A percentile compares a stretch with the other conserved stretches of the same genome.
These are phyloP conservation scores for Dothiorella sarmentorum DNA, from an alignment of 2,329 filamentous ascomycete species.

Conservation along the genomic window DNA sequence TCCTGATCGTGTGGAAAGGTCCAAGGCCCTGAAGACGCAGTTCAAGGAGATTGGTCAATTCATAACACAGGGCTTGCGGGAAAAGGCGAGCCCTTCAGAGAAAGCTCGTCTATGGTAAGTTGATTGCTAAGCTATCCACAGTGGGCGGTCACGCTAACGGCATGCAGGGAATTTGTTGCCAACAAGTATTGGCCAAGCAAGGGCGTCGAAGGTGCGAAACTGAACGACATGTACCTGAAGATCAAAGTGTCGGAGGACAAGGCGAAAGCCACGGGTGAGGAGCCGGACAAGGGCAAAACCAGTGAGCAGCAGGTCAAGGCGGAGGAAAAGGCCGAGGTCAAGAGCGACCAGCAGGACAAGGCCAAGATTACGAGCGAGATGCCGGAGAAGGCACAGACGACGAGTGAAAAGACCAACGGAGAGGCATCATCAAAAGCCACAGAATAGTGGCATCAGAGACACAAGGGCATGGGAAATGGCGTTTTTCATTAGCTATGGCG, in stretches of 20 bases:
- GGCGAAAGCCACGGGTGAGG: background rate
- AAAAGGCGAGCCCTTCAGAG: constrained; percentile 40
- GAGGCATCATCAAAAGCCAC: constrained; percentile 12
- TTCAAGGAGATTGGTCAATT: constrained; percentile 62
- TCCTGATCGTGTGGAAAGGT: constrained; percentile 59
- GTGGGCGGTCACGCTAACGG: constrained; percentile 23
- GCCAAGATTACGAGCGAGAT: constrained; percentile 16
- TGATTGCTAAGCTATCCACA: too few species aligned
- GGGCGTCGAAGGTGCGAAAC: constrained; percentile 27
- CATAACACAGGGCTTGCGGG: constrained; percentile 49
- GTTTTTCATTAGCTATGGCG: constrained; percentile 17
- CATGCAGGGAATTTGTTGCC: constrained; percentile 33
- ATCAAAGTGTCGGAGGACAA: constrained; percentile 10
- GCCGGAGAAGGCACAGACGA: constrained; percentile 18
- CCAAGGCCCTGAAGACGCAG: constrained; percentile 59
- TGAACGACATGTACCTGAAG: constrained; percentile 38
- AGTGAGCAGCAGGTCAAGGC: constrained; percentile 10
- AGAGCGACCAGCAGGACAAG: background rate
- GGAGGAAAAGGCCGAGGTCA: background rate
- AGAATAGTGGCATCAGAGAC: background rate
- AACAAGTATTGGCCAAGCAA: constrained; percentile 38
- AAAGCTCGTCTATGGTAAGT: constrained; percentile 52
- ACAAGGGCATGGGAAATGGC: constrained; percentile 13
- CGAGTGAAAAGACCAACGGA: constrained; percentile 18
- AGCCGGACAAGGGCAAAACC: constrained; percentile 11